phyloP scores from a whole-genome alignment of 352 stramenopile species.

The Phytophthora colocasiae region DNA sequence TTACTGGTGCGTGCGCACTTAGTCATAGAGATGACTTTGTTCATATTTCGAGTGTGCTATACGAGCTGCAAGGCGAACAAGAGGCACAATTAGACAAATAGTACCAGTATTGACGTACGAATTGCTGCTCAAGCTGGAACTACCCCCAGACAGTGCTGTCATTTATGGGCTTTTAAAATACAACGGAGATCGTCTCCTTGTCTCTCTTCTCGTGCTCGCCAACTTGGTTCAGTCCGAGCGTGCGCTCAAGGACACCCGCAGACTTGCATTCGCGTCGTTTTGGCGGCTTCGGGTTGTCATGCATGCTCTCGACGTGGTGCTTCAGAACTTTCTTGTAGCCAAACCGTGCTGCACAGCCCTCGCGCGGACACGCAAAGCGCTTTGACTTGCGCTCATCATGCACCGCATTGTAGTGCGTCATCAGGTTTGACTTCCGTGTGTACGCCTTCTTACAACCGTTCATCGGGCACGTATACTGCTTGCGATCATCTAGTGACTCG shows the following conservation, averaged over 20 bases:
- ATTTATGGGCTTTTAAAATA: constrained; percentile 1
- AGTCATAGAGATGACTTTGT: constrained; percentile 42
- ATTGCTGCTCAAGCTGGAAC: constrained; percentile 76
- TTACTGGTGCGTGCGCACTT: constrained; percentile 48
- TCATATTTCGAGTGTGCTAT: constrained; percentile 46
- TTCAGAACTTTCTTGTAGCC: constrained; percentile 79
- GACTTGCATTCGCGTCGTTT: constrained; percentile 42
- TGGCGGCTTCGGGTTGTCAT: constrained; percentile 44
- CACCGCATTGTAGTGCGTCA: constrained; percentile 76
- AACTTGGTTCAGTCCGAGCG: constrained; percentile 44
- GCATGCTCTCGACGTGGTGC: constrained; percentile 70
- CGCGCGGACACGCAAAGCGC: constrained; percentile 70
- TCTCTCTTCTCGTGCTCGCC: constrained; percentile 12
- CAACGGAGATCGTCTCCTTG: not conserved
- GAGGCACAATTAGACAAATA: constrained; percentile 23
- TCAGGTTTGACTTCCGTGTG: constrained; percentile 77
- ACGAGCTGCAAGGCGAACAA: constrained; percentile 32
- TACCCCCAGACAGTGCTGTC: no score
- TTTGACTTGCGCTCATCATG: constrained; percentile 66
- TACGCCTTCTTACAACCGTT: constrained; percentile 66
- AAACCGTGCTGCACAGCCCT: constrained; percentile 67
- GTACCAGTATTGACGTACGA: not conserved
- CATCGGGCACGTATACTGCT: constrained; percentile 68
- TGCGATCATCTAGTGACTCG: constrained; percentile 66
- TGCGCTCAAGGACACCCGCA: constrained; percentile 38